Evolutionary conservation across 768 basidiomycete species (phyloP).

Genomic region (Boletus eberwhitei): DNA sequence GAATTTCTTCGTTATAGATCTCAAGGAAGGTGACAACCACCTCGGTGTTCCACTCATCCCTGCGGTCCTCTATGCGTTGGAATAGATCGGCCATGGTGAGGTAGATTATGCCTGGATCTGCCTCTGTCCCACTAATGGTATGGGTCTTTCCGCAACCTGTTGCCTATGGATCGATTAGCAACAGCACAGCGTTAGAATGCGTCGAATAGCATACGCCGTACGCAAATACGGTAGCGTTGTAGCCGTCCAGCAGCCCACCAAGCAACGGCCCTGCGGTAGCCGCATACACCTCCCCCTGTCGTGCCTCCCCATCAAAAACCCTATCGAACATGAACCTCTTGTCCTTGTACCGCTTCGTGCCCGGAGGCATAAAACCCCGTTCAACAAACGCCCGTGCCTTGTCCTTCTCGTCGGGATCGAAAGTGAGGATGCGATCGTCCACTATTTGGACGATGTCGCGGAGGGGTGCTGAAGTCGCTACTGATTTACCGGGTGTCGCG

Average conservation of each 20-base stretch:
- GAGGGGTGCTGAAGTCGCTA: conserved; percentile 53
- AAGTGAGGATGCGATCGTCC: conserved; percentile 92
- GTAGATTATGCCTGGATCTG: conserved; percentile 92
- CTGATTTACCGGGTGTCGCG: conserved; percentile 56
- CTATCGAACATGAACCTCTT: conserved; percentile 95
- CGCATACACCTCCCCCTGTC: conserved; percentile 85
- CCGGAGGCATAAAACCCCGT: conserved; percentile 79
- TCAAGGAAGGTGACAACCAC: conserved; percentile 95
- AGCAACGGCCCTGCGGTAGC: conserved; percentile 84
- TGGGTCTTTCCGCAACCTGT: conserved; percentile 99
- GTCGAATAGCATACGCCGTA: conserved; percentile 74
- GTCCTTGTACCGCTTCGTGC: conserved; percentile 94
- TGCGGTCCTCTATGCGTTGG: conserved; percentile 83
- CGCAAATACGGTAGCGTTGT: conserved; percentile 96
- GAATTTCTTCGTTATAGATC: conserved; percentile 99
- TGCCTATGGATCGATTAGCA: conserved; percentile 53
- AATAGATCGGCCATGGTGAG: conserved; percentile 97
- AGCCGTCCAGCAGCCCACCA: conserved; percentile 84
- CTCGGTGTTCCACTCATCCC: conserved; percentile 80
- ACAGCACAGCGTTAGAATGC: neutral
- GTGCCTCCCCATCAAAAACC: conserved; percentile 79
- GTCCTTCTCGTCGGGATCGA: conserved; percentile 93
- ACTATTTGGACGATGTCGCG: conserved; percentile 83
- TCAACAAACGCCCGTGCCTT: conserved; percentile 75
- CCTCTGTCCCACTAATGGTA: conserved; percentile 90